Evolutionary conservation across 2,329 filamentous ascomycete species (phyloP).

Genomic region (Amauroascus niger): DNA sequence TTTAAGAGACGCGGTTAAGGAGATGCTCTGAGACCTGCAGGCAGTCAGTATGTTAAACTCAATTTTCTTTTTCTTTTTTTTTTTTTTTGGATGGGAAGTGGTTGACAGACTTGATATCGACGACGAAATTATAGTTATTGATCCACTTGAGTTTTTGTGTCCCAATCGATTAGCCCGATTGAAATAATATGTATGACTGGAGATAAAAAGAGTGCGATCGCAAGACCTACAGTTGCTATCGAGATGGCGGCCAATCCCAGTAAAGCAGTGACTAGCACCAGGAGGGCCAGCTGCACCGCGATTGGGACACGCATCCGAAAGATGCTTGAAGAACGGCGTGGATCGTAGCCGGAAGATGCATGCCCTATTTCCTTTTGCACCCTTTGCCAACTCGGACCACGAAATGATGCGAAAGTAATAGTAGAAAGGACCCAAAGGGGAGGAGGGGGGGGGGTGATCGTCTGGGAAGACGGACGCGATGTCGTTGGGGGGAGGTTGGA

Average conservation of each 20-base stretch:
- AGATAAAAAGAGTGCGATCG: neutral
- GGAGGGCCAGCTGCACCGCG: slow-evolving; percentile 3
- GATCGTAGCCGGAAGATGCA: neutral
- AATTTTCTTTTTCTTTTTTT: neutral
- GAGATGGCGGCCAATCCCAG: slow-evolving; percentile 1
- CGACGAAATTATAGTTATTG: slow-evolving; percentile 5
- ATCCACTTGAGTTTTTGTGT: neutral
- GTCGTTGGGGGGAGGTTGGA: neutral
- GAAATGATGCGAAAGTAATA: neutral
- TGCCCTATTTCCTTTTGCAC: neutral
- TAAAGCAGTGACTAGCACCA: slow-evolving; percentile 5
- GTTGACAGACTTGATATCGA: neutral
- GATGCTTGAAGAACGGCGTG: neutral
- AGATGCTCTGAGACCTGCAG: neutral
- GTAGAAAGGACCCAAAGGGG: neutral
- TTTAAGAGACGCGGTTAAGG: slow-evolving; percentile 73
- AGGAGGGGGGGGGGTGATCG: neutral
- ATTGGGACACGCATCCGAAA: slow-evolving; percentile 8
- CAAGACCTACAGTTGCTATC: neutral
- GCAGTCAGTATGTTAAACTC: neutral
- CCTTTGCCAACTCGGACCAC: neutral
- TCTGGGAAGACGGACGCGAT: no score
- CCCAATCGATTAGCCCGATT: neutral
- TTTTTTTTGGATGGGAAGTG: neutral
- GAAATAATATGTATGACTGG: no score